Conservation (phyloP, 2,329 filamentous ascomycete species). For the Talaromyces sp. region DNA sequence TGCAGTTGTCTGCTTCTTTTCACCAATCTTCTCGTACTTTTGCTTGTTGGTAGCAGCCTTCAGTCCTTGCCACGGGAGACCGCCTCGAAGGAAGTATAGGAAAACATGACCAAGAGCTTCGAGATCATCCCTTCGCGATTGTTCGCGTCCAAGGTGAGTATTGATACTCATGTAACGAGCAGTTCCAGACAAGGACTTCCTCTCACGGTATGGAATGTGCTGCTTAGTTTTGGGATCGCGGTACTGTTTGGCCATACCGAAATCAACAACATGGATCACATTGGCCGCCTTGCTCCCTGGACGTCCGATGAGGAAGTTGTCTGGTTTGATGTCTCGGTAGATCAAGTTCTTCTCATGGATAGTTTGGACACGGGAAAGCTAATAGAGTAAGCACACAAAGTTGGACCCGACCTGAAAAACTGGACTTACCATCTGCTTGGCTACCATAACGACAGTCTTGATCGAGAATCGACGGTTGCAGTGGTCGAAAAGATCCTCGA, state of each 20-base stretch:
- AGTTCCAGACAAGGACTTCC: conserved; percentile 93
- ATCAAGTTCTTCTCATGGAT: conserved; percentile 99
- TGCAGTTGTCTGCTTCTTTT: conserved; percentile 97
- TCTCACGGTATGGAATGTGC: conserved; percentile 94
- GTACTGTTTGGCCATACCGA: conserved; percentile 99
- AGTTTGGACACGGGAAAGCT: conserved; percentile 84
- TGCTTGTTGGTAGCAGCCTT: conserved; percentile 77
- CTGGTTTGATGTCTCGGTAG: conserved; percentile 98
- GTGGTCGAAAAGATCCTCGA: conserved; percentile 96
- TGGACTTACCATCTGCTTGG: conserved; percentile 83
- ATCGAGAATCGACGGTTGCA: conserved; percentile 92
- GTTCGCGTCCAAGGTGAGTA: conserved; percentile 92
- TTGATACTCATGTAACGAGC: conserved; percentile 99
- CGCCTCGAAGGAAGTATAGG: conserved; percentile 64
- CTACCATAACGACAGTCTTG: conserved; percentile 98
- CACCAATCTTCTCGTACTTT: conserved; percentile 99
- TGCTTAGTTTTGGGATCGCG: conserved; percentile 98
- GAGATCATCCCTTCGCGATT: conserved; percentile 91
- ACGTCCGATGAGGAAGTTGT: conserved; percentile 96
- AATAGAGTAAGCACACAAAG: conserved; percentile 1
- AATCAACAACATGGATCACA: conserved; percentile 97
- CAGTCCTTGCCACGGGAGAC: conserved; percentile 62
- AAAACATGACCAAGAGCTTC: conserved; percentile 73
- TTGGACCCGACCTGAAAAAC: background rate
- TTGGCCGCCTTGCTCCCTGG: conserved; percentile 91